Evolutionary conservation across 2,329 filamentous ascomycete species (phyloP).

Genomic region (Sclerotinia minor): DNA sequence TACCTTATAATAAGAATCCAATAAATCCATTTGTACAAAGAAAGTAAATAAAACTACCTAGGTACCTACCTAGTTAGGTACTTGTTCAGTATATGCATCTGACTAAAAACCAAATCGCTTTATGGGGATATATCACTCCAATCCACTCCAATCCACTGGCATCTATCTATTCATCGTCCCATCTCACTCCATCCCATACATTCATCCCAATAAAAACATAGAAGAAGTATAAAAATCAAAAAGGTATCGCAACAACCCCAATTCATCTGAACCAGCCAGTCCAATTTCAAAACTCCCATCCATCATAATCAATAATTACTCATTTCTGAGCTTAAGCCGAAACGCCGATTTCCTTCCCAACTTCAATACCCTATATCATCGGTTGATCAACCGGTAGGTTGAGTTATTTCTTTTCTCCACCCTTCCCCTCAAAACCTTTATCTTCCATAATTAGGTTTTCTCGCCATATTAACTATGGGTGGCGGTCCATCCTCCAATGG

Average conservation of each 20-base stretch:
- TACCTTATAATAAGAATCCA: not conserved
- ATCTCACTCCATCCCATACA: not conserved
- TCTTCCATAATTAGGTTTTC: constrained; percentile 61
- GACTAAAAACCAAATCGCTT: not conserved
- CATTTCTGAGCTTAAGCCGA: not conserved
- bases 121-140: not conserved
- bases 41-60: not conserved
- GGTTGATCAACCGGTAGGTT: not conserved
- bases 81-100: not conserved
- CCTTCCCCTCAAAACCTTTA: not conserved
- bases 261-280: not conserved
- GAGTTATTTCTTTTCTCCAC: not conserved
- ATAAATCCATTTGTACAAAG: not conserved
- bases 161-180: not conserved
- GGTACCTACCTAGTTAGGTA: not conserved
- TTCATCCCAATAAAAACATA: not conserved
- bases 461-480: constrained; percentile 79
- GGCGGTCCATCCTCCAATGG: constrained; percentile 79
- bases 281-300: constrained; percentile 14
- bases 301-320: constrained; percentile 10
- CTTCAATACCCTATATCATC: not conserved
- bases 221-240: constrained; percentile 10
- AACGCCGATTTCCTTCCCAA: constrained; percentile 1
- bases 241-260: constrained; percentile 15
- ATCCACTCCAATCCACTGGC: not conserved